Evolutionary conservation across 148 eudicot genomes (phyloP).

Genomic region (Pouteria glomerata): DNA sequence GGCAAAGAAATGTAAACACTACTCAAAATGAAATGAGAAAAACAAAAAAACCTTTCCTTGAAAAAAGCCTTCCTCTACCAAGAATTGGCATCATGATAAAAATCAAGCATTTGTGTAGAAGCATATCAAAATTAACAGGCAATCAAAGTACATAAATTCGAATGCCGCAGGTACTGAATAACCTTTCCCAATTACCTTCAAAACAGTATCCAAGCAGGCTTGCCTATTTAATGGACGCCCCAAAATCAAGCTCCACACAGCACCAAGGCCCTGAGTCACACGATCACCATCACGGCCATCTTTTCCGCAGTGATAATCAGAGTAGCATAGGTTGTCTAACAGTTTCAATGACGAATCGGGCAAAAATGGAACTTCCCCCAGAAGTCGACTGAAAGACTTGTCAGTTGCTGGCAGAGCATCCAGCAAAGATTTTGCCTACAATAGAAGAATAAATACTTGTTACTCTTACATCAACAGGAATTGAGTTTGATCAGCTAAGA

Average conservation of each 20-base stretch:
- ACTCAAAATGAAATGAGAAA: too few species aligned
- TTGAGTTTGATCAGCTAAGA: conserved; percentile 9
- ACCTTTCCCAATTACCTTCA: conserved; percentile 52
- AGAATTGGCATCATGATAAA: neutral
- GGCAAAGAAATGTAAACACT: too few species aligned
- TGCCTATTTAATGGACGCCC: conserved; percentile 71
- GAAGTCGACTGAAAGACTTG: conserved; percentile 88
- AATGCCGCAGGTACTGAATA: neutral
- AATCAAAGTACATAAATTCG: neutral
- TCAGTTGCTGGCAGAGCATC: conserved; percentile 75
- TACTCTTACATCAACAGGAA: neutral
- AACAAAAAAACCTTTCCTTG: too few species aligned
- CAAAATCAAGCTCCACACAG: conserved; percentile 85
- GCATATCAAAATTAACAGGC: neutral
- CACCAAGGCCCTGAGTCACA: conserved; percentile 94
- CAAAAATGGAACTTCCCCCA: conserved; percentile 84
- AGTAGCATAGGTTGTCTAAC: conserved; percentile 63
- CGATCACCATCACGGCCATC: conserved; percentile 79
- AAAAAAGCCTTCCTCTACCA: too few species aligned
- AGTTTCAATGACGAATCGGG: conserved; percentile 62
- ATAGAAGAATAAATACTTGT: conserved; percentile 9
- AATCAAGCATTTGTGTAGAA: neutral
- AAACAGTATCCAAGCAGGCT: conserved; percentile 73
- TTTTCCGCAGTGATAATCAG: conserved; percentile 38
- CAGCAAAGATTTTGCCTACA: conserved; percentile 78